Base-by-base conservation (phyloP, 2,329 filamentous ascomycete genomes). In the Grosmannia serpens region DNA sequence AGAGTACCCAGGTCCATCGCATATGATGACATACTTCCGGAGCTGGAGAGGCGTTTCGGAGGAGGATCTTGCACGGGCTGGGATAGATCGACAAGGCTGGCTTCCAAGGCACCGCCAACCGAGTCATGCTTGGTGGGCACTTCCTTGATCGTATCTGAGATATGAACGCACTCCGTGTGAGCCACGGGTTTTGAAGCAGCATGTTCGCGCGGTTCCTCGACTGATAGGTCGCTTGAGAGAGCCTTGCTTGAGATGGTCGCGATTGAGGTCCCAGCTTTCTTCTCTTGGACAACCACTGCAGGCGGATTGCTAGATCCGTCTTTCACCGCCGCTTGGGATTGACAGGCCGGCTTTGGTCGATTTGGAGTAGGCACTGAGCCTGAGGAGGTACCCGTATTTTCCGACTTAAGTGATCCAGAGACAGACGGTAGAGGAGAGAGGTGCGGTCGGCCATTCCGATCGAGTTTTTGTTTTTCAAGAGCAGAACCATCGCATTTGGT, bases 1-100 rank as follows among this genome's bases (percentile, higher is more conserved):
- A 63, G 51, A 3, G 62, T 61, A 11, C 53, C 57, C 11, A 63
- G 58, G 17, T 62, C 62, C 57, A 56, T 54, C 8, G 55, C 56
- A n/a, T 63, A 63, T 5, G 57, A 24, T n/a, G 62, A 63, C 15
- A 49, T 6, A 2, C 46, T 46, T 24, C 29, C 26, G 31, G 38
- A 35, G 13, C 26, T 53, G 13, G n/a, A 17, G 15, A n/a, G 11
- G 9, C 24, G 24, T 35, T 33, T 55, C 2, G 53, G 35, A 1
- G 4, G n/a, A 15, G 8, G 4, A 1, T 10, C 11, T 4, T 58
- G 47, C 5, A 17, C 2, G 4, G 61, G 31, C 46, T 58, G 58
- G 3, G 60, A 62, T 24, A 62, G 51, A 51, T 61, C 61, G 4
- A 62, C 47, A 22, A 62, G 57, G 24, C 57, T 33, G 41, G 20